Percentiles rank a stretch among this genome's conserved stretches.
These are phyloP conservation scores for Microbotryum saponariae DNA, from an alignment of 1,284 basidiomycete species.

Conservation along the genomic window DNA sequence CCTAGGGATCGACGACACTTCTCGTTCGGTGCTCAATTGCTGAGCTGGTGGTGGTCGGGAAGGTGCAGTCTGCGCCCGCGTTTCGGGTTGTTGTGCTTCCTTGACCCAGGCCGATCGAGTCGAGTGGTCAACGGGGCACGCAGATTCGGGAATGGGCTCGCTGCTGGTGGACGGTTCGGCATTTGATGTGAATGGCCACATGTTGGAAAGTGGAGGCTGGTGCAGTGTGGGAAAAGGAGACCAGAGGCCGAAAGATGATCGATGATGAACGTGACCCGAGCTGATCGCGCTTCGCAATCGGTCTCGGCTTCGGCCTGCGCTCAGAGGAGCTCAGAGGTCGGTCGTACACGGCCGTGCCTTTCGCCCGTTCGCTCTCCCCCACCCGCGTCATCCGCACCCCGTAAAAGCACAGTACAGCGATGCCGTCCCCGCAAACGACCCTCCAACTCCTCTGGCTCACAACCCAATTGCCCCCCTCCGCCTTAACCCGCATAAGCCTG, in stretches of 20 bases:
- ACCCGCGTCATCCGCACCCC: too few species aligned
- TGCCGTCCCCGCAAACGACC: too few species aligned
- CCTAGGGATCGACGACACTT: slow-evolving; percentile 82
- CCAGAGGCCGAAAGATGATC: too few species aligned
- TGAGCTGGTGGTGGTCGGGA: slow-evolving; percentile 32
- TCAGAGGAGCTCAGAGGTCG: too few species aligned
- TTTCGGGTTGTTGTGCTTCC: slow-evolving; percentile 22
- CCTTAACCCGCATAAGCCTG: too few species aligned
- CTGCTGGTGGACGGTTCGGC: background rate
- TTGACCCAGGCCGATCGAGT: slow-evolving; percentile 43
- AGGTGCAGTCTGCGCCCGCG: slow-evolving; percentile 29
- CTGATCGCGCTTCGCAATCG: background rate
- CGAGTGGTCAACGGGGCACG: slow-evolving; percentile 40
- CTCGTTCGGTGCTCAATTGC: slow-evolving; percentile 51
- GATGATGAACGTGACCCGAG: background rate
- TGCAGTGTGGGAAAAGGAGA: background rate
- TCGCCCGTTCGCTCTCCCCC: too few species aligned
- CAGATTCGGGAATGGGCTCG: slow-evolving; percentile 1
- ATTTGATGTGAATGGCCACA: slow-evolving; percentile 12
- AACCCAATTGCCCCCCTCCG: too few species aligned
- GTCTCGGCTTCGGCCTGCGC: too few species aligned
- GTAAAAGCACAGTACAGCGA: too few species aligned
- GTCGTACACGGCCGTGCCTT: too few species aligned
- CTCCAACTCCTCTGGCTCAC: too few species aligned
- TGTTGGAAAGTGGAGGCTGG: slow-evolving; percentile 10